phyloP scores from a whole-genome alignment of 495 filamentous ascomycete species.

The Apiosordaria backusii region DNA sequence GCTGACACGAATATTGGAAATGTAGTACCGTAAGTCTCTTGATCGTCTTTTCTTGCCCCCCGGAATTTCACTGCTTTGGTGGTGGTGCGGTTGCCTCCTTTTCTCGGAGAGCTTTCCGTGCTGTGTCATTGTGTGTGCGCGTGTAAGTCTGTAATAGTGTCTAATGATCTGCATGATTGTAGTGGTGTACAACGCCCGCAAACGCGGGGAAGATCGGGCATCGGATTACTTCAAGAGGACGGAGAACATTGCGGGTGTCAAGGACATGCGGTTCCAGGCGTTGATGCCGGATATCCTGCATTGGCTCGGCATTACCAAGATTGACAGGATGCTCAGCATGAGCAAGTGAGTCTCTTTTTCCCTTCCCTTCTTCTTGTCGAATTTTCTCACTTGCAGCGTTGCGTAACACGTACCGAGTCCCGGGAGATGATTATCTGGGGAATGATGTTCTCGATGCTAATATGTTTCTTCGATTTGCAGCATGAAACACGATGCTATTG shows the following conservation, averaged over 20 bases:
- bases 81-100: neutral
- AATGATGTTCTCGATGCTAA: constrained; percentile 8
- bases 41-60: neutral
- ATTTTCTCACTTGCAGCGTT: neutral
- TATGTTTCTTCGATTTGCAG: constrained; percentile 36
- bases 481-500: constrained; percentile 99
- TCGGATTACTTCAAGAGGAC: constrained; percentile 98
- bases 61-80: neutral
- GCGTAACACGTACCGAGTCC: neutral
- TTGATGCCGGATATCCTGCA: constrained; percentile 98
- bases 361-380: neutral
- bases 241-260: constrained; percentile 95
- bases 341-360: constrained; percentile 67
- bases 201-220: constrained; percentile 78
- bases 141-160: constrained; percentile 9
- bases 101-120: constrained; percentile 2
- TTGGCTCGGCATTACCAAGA: constrained; percentile 98
- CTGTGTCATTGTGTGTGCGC: no score
- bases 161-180: constrained; percentile 31
- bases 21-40: constrained; percentile 45
- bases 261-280: constrained; percentile 99
- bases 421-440: constrained; percentile 10
- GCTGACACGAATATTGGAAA: constrained; percentile 19
- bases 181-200: constrained; percentile 94
- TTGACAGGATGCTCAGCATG: constrained; percentile 98